These are phyloP conservation scores for Colletotrichum sansevieriae DNA, from an alignment of 2,329 filamentous ascomycete genomes.

Conservation along the genomic window DNA sequence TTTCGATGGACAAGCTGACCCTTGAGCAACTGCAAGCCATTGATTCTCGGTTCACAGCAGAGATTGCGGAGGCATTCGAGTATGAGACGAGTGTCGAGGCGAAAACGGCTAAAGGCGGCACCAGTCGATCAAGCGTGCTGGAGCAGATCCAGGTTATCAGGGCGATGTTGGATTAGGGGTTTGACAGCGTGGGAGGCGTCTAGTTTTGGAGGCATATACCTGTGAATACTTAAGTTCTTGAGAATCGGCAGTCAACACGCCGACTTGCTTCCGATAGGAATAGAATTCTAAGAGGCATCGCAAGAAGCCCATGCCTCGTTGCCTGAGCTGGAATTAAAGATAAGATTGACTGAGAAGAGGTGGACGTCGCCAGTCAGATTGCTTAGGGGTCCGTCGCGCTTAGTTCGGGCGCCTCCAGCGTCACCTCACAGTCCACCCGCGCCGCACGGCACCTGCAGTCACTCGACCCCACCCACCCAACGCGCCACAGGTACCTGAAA, in stretches of 20 bases:
- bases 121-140: constrained; percentile 74
- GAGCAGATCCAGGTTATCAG: constrained; percentile 68
- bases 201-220: too few relatives aligned
- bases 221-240: too few relatives aligned
- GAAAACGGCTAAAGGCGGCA: constrained; percentile 76
- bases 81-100: constrained; percentile 81
- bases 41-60: constrained; percentile 75
- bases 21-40: constrained; percentile 76
- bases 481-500: constrained; percentile 5
- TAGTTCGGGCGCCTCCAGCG: background rate
- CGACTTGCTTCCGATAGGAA: too few relatives aligned
- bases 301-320: too few relatives aligned
- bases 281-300: too few relatives aligned
- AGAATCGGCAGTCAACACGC: too few relatives aligned
- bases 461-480: background rate
- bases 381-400: background rate
- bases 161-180: constrained; percentile 49
- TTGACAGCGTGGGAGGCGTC: background rate
- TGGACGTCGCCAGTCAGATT: too few relatives aligned
- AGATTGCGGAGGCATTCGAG: constrained; percentile 75
- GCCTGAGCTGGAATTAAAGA: too few relatives aligned
- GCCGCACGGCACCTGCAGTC: too few relatives aligned
- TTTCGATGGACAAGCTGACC: constrained; percentile 77
- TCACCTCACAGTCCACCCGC: too few relatives aligned
- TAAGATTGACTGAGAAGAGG: too few relatives aligned